Evolutionary conservation across 495 filamentous ascomycete genomes (phyloP).

Genomic region (Jackrogersella minutella): DNA sequence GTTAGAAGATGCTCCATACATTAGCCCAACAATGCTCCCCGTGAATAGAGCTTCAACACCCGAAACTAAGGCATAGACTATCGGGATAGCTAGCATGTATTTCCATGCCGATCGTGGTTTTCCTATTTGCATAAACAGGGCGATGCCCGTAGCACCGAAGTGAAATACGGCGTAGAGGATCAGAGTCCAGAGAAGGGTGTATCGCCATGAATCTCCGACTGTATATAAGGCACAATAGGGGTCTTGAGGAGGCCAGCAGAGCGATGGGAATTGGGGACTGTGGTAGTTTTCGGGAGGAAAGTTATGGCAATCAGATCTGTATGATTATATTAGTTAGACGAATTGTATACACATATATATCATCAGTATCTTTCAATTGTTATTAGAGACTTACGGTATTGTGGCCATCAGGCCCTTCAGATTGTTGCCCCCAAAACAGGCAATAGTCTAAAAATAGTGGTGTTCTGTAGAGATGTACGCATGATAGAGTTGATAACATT

Average conservation of each 20-base stretch:
- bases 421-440: constrained; percentile 2
- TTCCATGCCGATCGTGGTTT: constrained; percentile 69
- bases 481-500: not conserved
- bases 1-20: constrained; percentile 67
- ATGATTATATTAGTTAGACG: constrained; percentile 29
- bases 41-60: constrained; percentile 84
- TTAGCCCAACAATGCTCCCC: constrained; percentile 85
- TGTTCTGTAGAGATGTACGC: not conserved
- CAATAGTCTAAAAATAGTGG: not conserved
- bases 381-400: constrained; percentile 22
- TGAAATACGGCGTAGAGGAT: constrained; percentile 73
- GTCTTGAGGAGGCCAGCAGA: constrained; percentile 52
- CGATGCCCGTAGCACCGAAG: constrained; percentile 73
- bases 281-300: constrained; percentile 70
- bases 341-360: not conserved
- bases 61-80: constrained; percentile 76
- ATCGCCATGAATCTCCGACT: constrained; percentile 84
- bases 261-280: constrained; percentile 83
- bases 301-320: constrained; percentile 47
- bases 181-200: constrained; percentile 89
- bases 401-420: constrained; percentile 35
- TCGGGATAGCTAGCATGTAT: constrained; percentile 76
- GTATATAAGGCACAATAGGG: constrained; percentile 80
- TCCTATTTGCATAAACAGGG: constrained; percentile 72
- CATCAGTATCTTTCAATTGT: no score